These are phyloP conservation scores for Colletotrichum australisinense DNA, from an alignment of 2,329 filamentous ascomycete genomes.

Conservation along the genomic window DNA sequence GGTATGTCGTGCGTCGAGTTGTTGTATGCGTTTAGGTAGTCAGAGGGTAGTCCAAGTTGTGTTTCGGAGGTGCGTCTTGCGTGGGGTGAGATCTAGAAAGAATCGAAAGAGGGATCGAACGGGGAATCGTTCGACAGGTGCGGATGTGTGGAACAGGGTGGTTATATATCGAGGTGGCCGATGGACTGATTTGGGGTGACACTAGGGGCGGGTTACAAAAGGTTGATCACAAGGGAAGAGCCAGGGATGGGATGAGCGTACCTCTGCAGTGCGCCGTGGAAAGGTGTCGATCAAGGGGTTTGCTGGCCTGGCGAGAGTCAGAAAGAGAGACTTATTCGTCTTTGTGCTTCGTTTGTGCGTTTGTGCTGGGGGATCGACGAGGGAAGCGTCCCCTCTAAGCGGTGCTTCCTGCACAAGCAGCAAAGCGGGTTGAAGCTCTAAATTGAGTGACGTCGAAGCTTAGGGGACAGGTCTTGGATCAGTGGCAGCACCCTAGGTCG, in stretches of 20 bases:
- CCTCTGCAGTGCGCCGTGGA: constrained; percentile 19
- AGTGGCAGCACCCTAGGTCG: neutral
- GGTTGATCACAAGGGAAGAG: constrained; percentile 28
- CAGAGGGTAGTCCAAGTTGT: constrained; percentile 10
- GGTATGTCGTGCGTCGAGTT: neutral
- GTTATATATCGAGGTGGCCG: constrained; percentile 33
- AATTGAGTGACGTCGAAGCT: constrained; percentile 31
- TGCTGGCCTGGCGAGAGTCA: constrained; percentile 26
- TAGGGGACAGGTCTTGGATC: neutral
- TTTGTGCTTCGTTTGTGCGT: constrained; percentile 21
- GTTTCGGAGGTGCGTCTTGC: constrained; percentile 24
- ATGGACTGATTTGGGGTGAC: constrained; percentile 35
- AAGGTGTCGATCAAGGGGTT: constrained; percentile 37
- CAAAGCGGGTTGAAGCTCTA: constrained; percentile 31
- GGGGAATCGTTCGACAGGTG: constrained; percentile 31
- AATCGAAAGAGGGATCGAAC: constrained; percentile 36
- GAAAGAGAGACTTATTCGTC: constrained; percentile 21
- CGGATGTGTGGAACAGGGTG: constrained; percentile 22
- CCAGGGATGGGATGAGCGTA: constrained; percentile 34
- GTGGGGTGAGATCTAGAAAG: constrained; percentile 31
- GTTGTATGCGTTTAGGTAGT: neutral
- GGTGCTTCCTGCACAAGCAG: constrained; percentile 22
- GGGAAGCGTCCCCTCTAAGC: constrained; percentile 18
- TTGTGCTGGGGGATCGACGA: constrained; percentile 30
- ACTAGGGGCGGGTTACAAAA: constrained; percentile 30